Percentiles rank a stretch among this genome's conserved stretches.
Evolutionary conservation across 2,329 filamentous ascomycete genomes (phyloP).

Genomic region (Claviceps digitariae): DNA sequence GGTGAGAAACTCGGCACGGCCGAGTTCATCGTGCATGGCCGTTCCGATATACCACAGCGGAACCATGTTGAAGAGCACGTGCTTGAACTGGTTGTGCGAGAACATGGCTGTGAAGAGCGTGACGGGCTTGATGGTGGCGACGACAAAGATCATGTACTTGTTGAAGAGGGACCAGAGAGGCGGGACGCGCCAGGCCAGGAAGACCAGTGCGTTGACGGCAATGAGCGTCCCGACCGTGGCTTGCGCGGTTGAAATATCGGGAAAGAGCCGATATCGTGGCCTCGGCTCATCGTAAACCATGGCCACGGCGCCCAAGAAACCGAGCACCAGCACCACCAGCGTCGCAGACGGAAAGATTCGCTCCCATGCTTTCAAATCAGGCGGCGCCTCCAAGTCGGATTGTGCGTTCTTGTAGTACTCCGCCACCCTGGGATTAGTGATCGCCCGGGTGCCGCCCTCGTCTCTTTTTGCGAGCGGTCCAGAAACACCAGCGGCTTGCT

Average conservation of each 20-base stretch:
- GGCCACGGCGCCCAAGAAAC: conserved; percentile 29
- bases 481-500: conserved; percentile 17
- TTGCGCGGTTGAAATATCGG: conserved; percentile 45
- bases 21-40: conserved; percentile 55
- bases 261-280: conserved; percentile 38
- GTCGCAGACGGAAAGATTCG: conserved; percentile 42
- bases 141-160: conserved; percentile 50
- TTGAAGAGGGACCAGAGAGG: conserved; percentile 54
- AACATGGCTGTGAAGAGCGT: conserved; percentile 52
- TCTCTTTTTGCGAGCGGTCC: conserved; percentile 30
- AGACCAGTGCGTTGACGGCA: conserved; percentile 43
- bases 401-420: conserved; percentile 31
- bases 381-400: conserved; percentile 36
- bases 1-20: conserved; percentile 54
- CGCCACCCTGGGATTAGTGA: conserved; percentile 24
- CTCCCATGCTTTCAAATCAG: conserved; percentile 35
- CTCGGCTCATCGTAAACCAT: conserved; percentile 40
- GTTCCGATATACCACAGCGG: conserved; percentile 54
- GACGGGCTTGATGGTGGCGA: conserved; percentile 49
- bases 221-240: conserved; percentile 53
- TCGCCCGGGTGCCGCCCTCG: conserved; percentile 23
- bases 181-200: conserved; percentile 47
- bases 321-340: conserved; percentile 31
- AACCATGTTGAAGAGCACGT: conserved; percentile 52
- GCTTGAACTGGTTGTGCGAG: conserved; percentile 50